Conservation (phyloP, 2,329 filamentous ascomycete genomes). For the Sclerotinia borealis region DNA sequence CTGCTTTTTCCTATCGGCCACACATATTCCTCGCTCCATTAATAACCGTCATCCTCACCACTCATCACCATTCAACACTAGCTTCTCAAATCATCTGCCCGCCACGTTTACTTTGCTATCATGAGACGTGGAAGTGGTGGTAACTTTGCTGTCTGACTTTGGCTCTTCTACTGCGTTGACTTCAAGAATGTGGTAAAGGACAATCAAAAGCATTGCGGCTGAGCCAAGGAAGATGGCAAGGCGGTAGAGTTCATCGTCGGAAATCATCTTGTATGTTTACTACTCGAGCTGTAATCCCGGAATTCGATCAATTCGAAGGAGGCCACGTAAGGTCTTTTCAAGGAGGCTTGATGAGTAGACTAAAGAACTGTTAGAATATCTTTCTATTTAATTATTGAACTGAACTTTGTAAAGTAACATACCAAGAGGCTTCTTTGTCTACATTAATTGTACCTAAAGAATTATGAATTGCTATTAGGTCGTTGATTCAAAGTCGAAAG, state of each 20-base stretch:
- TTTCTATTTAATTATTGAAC: not conserved
- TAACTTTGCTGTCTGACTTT: conserved; percentile 19
- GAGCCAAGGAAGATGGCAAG: conserved; percentile 91
- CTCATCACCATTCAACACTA: not conserved
- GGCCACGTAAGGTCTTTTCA: conserved; percentile 18
- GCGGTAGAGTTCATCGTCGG: conserved; percentile 83
- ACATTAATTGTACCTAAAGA: conserved; percentile 13
- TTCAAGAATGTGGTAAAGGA: conserved; percentile 94
- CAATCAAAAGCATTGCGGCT: conserved; percentile 83
- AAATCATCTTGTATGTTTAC: conserved; percentile 68
- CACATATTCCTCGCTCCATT: not conserved
- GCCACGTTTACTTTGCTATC: conserved; percentile 19
- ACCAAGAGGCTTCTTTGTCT: conserved; percentile 1
- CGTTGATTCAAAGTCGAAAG: not conserved
- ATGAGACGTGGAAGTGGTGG: conserved; percentile 13
- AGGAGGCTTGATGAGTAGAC: conserved; percentile 9
- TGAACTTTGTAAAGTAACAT: not conserved
- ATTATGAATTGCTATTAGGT: not conserved
- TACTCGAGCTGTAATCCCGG: not conserved
- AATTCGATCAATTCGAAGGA: not conserved
- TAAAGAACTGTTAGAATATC: conserved; percentile 12
- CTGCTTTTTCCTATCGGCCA: not conserved
- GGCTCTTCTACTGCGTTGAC: conserved; percentile 67
- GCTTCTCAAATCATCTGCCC: conserved; percentile 15
- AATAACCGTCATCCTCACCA: not conserved